Evolutionary conservation across 495 filamentous ascomycete species (phyloP), one percentile per base, ranked within the genome.

Genomic region (Cercophora newfieldiana): DNA sequence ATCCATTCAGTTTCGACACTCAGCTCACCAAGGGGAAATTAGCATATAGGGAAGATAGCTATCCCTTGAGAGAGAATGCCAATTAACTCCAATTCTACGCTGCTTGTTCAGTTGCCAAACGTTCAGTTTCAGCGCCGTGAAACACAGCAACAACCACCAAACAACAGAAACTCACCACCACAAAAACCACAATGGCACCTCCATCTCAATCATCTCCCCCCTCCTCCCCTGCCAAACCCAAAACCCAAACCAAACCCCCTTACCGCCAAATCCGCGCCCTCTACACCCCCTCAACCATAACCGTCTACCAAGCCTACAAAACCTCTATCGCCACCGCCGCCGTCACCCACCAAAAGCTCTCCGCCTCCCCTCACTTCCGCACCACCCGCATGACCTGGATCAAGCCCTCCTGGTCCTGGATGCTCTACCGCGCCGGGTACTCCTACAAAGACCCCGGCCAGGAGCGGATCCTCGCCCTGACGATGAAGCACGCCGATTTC

Each of bases 341-440:
- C 16, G 77, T 90, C 8, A 14, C 70, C 19, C 55, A 72, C 3
- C 86, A 89, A 67, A 79, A 74, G 1, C 81, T 89, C 59, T 66
- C 76, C 53, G 81, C 83, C 24, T 85, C 82, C 1, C 78, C 85
- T 0, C 69, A 77, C 8, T 89, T 89, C 77, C 69, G 61, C n/a
- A 71, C 77, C 30, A 71, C 68, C 0, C 79, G 87, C 44, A 89
- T 89, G 87, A 90, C 87, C 12, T 90, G 87, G 87, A 85, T 89
- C 63, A 90, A 89, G 68, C 87, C 87, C 5, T 82, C 78, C 53
- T 90, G 85, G 81, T 75, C 77, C 60, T 90, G 87, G 87, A 88
- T 89, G 85, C 82, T 88, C 69, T 89, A 86, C 66, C 83, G 84
- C 44, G 77, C 78, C 47, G 86, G 85, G 8, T 88, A 85, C 72